Conservation (phyloP, 495 filamentous ascomycete species). For the Friedmanniomyces endolithicus region DNA sequence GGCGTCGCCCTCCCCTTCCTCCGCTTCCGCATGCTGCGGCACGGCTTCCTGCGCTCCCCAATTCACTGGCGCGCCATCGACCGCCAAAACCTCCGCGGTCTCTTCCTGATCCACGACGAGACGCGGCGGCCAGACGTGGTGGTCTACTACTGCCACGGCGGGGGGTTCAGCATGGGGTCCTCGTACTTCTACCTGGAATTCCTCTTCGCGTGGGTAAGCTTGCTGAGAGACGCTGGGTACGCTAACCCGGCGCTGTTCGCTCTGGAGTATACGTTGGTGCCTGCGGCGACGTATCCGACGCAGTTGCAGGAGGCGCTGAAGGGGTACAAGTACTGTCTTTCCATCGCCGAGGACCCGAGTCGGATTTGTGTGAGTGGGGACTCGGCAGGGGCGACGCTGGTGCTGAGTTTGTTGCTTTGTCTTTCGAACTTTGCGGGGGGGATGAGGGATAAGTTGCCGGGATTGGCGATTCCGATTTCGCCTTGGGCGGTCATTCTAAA, state of each 20-base stretch:
- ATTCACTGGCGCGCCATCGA: slow-evolving; percentile 49
- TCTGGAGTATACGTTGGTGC: slow-evolving; percentile 68
- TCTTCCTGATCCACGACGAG: slow-evolving; percentile 48
- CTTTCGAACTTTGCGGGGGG: slow-evolving; percentile 32
- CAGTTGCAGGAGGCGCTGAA: slow-evolving; percentile 53
- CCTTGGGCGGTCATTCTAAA: slow-evolving; percentile 48
- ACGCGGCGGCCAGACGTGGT: slow-evolving; percentile 49
- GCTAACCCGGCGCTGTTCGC: slow-evolving; percentile 64
- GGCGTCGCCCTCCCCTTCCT: slow-evolving; percentile 57
- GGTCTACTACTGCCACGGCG: slow-evolving; percentile 63
- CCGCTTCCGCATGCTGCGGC: slow-evolving; percentile 57
- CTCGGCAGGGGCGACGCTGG: slow-evolving; percentile 59
- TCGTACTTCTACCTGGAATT: slow-evolving; percentile 73
- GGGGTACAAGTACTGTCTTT: slow-evolving; percentile 55
- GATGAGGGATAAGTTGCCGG: slow-evolving; percentile 37
- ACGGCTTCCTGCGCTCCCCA: slow-evolving; percentile 50
- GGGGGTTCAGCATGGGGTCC: slow-evolving; percentile 68
- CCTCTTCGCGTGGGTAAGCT: slow-evolving; percentile 49
- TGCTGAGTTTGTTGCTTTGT: slow-evolving; percentile 53
- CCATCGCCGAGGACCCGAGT: slow-evolving; percentile 36
- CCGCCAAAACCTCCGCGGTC: slow-evolving; percentile 39
- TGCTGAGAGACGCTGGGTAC: slow-evolving; percentile 48
- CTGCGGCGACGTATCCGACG: slow-evolving; percentile 53
- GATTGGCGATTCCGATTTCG: slow-evolving; percentile 47
- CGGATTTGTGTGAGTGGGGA: slow-evolving; percentile 57